These are phyloP conservation scores for Colletotrichum sp. DNA, from an alignment of 2,329 filamentous ascomycete species.

Conservation along the genomic window DNA sequence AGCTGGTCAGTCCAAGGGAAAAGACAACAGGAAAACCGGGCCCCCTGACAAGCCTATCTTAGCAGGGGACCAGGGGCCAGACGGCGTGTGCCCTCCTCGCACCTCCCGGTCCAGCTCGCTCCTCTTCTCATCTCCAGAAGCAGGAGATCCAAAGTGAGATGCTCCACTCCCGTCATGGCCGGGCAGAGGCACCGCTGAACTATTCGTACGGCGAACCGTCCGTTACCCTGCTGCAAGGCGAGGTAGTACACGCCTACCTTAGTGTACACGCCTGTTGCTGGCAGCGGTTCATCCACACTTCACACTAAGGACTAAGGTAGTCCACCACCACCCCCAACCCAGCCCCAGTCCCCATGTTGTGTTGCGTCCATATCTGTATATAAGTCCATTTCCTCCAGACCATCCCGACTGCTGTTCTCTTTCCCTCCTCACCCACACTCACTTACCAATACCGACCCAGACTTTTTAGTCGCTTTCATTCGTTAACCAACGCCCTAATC, in stretches of 20 bases:
- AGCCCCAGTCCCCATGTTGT: constrained; percentile 10
- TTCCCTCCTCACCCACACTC: constrained; percentile 55
- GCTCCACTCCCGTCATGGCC: constrained; percentile 14
- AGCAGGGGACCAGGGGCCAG: constrained; percentile 5
- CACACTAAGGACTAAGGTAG: constrained; percentile 3
- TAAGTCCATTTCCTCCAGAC: constrained; percentile 48
- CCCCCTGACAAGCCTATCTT: constrained; percentile 4
- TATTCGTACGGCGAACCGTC: not conserved
- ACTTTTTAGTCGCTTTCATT: constrained; percentile 65
- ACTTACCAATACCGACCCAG: constrained; percentile 49
- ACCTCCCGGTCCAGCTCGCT: constrained; percentile 16
- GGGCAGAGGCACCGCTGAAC: not conserved
- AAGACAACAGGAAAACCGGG: constrained; percentile 17
- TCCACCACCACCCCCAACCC: not conserved
- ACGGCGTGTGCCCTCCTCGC: constrained; percentile 14
- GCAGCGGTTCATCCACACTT: constrained; percentile 17
- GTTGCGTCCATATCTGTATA: constrained; percentile 44
- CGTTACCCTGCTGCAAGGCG: constrained; percentile 14
- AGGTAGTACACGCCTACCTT: not conserved
- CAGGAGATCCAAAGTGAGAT: constrained; percentile 12
- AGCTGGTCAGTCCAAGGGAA: constrained; percentile 14
- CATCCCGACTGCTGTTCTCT: constrained; percentile 34
- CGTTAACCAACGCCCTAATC: constrained; percentile 47
- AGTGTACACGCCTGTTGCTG: not conserved
- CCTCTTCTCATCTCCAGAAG: constrained; percentile 21